These are phyloP conservation scores for Neurospora cerealis DNA, from an alignment of 495 filamentous ascomycete species.

Conservation along the genomic window DNA sequence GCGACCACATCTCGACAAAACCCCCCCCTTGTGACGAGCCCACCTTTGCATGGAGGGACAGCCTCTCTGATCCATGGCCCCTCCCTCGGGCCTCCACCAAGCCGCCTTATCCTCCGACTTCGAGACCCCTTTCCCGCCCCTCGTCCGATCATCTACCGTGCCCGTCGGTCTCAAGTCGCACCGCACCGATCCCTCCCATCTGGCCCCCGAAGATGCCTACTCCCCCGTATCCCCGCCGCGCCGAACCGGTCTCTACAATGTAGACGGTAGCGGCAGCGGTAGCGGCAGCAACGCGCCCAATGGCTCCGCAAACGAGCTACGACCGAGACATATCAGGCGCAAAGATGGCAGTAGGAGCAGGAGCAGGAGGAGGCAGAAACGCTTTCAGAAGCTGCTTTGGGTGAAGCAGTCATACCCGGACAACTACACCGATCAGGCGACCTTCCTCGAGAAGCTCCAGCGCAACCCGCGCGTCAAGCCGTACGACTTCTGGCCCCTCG, in stretches of 20 bases:
- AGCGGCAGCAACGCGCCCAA: slow-evolving; percentile 5
- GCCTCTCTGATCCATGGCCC: slow-evolving; percentile 20
- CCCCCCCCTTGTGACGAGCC: neutral
- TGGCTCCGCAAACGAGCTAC: slow-evolving; percentile 5
- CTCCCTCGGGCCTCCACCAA: slow-evolving; percentile 24
- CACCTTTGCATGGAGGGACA: slow-evolving; percentile 13
- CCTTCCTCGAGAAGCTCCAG: slow-evolving; percentile 92
- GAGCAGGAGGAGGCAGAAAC: slow-evolving; percentile 48
- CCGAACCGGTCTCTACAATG: slow-evolving; percentile 36
- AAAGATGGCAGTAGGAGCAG: slow-evolving; percentile 26
- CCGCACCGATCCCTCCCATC: slow-evolving; percentile 41
- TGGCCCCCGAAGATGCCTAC: slow-evolving; percentile 80
- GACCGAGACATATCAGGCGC: slow-evolving; percentile 19
- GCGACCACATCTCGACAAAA: neutral
- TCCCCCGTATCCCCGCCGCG: slow-evolving; percentile 48
- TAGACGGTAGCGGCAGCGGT: slow-evolving; percentile 20
- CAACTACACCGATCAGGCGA: slow-evolving; percentile 94
- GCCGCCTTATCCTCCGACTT: slow-evolving; percentile 20
- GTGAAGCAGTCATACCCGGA: slow-evolving; percentile 96
- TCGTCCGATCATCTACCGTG: slow-evolving; percentile 33
- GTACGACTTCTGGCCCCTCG: slow-evolving; percentile 96
- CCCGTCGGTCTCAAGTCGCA: slow-evolving; percentile 25
- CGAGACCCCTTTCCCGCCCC: slow-evolving; percentile 14
- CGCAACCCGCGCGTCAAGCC: slow-evolving; percentile 88
- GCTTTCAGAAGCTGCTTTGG: slow-evolving; percentile 96